These are phyloP conservation scores for Paramecium tetraurelia DNA, from an alignment of 73 alveolate species.

Conservation along the genomic window DNA sequence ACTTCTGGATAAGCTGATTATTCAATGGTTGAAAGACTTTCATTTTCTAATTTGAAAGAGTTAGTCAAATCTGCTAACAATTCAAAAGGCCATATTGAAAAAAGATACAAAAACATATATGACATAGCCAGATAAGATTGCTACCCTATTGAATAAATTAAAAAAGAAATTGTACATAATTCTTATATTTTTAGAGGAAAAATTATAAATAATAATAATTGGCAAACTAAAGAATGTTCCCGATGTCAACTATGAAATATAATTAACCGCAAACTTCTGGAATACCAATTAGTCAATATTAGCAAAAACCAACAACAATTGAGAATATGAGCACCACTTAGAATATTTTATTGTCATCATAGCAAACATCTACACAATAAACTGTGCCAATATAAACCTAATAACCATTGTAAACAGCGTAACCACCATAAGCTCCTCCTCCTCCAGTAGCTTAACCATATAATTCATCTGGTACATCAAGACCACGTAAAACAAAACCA, in stretches of 20 bases:
- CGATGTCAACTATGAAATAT: neutral
- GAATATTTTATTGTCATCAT: neutral
- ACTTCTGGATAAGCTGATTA: neutral
- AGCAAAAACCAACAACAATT: neutral
- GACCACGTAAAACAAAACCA: neutral
- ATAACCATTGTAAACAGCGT: neutral
- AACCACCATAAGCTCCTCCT: neutral
- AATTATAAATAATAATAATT: neutral
- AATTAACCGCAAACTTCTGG: neutral
- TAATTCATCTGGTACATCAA: neutral
- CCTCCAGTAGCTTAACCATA: neutral
- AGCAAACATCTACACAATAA: neutral
- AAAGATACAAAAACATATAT: neutral
- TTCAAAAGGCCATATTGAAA: neutral
- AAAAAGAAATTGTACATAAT: neutral
- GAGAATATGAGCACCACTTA: neutral
- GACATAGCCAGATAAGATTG: constrained; percentile 27
- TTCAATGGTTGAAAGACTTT: neutral
- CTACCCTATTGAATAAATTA: neutral
- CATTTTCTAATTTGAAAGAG: neutral
- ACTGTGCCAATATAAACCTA: neutral
- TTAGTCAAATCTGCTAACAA: neutral
- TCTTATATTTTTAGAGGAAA: neutral
- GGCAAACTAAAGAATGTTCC: neutral
- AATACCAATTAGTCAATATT: neutral